Conservation (phyloP, 2,329 filamentous ascomycete genomes). For the Nigrospora oryzae region DNA sequence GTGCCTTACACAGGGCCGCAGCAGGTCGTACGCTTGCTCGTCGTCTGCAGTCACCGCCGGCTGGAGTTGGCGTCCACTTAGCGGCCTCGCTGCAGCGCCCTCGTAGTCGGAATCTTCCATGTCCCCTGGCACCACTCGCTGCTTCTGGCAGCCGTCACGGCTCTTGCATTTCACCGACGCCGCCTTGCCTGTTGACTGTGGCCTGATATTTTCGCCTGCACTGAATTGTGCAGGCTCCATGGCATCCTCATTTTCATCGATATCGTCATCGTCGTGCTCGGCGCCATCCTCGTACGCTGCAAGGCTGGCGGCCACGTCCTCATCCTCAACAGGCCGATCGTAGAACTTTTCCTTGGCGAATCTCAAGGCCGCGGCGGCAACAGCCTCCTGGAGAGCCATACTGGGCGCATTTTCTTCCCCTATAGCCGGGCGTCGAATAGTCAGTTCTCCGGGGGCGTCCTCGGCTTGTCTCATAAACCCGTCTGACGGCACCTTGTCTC, state of each 20-base stretch:
- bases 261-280: conserved; percentile 7
- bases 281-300: conserved; percentile 3
- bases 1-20: conserved; percentile 63
- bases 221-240: background rate
- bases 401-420: conserved; percentile 40
- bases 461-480: conserved; percentile 34
- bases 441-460: conserved; percentile 42
- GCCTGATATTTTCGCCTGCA: too few relatives aligned
- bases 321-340: conserved; percentile 22
- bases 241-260: conserved; percentile 6
- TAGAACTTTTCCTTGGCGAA: conserved; percentile 58
- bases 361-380: conserved; percentile 58
- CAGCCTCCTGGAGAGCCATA: conserved; percentile 57
- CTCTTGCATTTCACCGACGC: background rate
- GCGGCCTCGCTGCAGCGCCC: background rate
- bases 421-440: conserved; percentile 33
- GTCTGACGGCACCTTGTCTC: conserved; percentile 50
- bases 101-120: conserved; percentile 7
- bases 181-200: too few relatives aligned
- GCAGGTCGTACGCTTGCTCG: conserved; percentile 51
- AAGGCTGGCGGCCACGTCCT: background rate
- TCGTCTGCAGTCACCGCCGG: conserved; percentile 64
- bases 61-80: conserved; percentile 16
- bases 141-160: conserved; percentile 3
- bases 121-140: conserved; percentile 7